Percentiles rank a stretch among this genome's conserved stretches.
These are phyloP conservation scores for Desmodesmus armatus DNA, from an alignment of 139 green algal species.

Conservation along the genomic window DNA sequence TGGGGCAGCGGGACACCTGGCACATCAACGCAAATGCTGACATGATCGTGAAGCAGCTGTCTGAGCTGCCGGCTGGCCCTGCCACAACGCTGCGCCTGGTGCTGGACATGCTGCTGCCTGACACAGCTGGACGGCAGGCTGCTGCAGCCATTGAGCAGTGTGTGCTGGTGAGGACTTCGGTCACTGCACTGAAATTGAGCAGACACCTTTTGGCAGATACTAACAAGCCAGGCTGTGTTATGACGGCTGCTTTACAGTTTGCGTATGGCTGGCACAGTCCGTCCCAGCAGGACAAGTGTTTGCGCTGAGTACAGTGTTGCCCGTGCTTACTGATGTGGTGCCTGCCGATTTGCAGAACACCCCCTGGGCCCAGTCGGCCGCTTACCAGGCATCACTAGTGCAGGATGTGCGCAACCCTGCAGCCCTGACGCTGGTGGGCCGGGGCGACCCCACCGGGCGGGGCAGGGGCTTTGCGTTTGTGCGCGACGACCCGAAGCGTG, in stretches of 20 bases:
- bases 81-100: constrained; percentile 50
- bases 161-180: constrained; percentile 19
- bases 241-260: not conserved
- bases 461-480: constrained; percentile 79
- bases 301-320: not conserved
- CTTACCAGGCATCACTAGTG: constrained; percentile 21
- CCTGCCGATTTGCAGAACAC: constrained; percentile 4
- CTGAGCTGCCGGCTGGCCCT: not conserved
- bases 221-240: not conserved
- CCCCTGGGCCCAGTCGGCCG: constrained; percentile 22
- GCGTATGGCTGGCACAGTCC: not conserved
- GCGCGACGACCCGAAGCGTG: constrained; percentile 54
- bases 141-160: constrained; percentile 55
- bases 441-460: constrained; percentile 57
- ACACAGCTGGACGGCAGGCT: constrained; percentile 47
- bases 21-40: not conserved
- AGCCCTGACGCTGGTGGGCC: constrained; percentile 24
- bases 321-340: not conserved
- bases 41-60: not conserved
- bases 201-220: not conserved
- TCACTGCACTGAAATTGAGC: too few relatives aligned
- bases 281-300: not conserved
- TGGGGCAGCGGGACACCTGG: not conserved
- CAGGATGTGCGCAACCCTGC: constrained; percentile 3
- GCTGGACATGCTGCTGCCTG: constrained; percentile 65